phyloP scores from a whole-genome alignment of 495 filamentous ascomycete species.

The Ascobolus immersus region DNA sequence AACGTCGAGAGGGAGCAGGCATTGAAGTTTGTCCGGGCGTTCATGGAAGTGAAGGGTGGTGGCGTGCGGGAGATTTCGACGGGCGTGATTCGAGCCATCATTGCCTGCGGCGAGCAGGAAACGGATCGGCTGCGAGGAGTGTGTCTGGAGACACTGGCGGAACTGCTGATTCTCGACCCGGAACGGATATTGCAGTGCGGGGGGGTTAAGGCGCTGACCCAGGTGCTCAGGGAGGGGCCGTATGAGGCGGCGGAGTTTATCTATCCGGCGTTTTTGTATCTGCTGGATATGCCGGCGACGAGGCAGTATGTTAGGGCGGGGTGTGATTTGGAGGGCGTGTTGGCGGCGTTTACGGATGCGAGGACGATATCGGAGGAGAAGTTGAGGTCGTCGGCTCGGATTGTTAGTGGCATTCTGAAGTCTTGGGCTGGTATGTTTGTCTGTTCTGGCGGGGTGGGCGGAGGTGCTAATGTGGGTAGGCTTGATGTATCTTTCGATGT shows the following conservation, averaged over 20 bases:
- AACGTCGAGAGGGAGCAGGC: conserved; percentile 93
- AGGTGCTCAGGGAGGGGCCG: conserved; percentile 66
- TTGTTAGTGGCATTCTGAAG: conserved; percentile 63
- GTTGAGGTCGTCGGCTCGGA: conserved; percentile 60
- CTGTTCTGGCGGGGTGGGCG: background rate
- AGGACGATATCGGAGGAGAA: conserved; percentile 38
- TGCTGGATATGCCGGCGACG: conserved; percentile 60
- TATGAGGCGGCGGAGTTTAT: conserved; percentile 79
- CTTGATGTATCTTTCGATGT: conserved; percentile 60
- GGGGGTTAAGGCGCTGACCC: conserved; percentile 54
- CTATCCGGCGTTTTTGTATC: conserved; percentile 57
- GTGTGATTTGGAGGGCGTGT: conserved; percentile 36
- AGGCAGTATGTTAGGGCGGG: conserved; percentile 59
- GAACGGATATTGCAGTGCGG: conserved; percentile 18
- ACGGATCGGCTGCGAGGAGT: conserved; percentile 65
- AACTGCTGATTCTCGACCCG: conserved; percentile 26
- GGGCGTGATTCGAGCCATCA: conserved; percentile 62
- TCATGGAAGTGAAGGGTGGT: conserved; percentile 85
- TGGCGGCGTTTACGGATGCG: conserved; percentile 70
- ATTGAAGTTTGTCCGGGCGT: conserved; percentile 83
- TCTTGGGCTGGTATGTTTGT: conserved; percentile 59
- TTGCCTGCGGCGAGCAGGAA: conserved; percentile 60
- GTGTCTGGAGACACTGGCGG: conserved; percentile 71
- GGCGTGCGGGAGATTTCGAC: conserved; percentile 71
- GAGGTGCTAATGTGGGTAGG: conserved; percentile 17